These are phyloP conservation scores for Sutorius eximius DNA, from an alignment of 1,284 basidiomycete genomes.

Conservation along the genomic window DNA sequence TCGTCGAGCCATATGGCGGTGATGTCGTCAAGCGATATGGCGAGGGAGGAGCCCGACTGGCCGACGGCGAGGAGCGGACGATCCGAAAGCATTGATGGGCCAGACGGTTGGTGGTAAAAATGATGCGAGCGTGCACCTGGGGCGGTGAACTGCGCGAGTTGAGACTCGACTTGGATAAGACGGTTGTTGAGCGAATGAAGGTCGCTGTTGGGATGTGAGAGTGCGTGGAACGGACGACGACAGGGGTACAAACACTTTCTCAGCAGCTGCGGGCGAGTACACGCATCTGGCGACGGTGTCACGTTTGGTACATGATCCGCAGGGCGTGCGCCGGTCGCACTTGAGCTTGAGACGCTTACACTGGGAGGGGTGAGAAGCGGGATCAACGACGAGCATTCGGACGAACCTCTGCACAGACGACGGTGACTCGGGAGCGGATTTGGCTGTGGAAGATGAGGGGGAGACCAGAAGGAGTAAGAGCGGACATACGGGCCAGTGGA, in stretches of 20 bases:
- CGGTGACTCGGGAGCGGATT: conserved; percentile 76
- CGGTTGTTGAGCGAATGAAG: conserved; percentile 79
- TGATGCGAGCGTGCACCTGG: conserved; percentile 40
- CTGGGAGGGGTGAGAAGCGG: conserved; percentile 36
- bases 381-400: conserved; percentile 18
- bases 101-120: conserved; percentile 37
- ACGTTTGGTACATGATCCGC: conserved; percentile 73
- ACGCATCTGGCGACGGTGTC: conserved; percentile 70
- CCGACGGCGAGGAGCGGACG: conserved; percentile 40
- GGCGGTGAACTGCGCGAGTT: conserved; percentile 51
- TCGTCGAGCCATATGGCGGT: conserved; percentile 59
- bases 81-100: conserved; percentile 35
- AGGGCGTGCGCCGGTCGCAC: conserved; percentile 74
- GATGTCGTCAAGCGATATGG: conserved; percentile 57
- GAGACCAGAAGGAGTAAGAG: conserved; percentile 2
- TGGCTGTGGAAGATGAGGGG: conserved; percentile 46
- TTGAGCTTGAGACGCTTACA: conserved; percentile 82
- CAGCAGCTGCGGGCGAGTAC: conserved; percentile 76
- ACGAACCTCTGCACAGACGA: conserved; percentile 76
- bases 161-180: conserved; percentile 58
- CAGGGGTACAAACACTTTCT: conserved; percentile 65
- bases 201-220: conserved; percentile 46
- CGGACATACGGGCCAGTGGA: conserved; percentile 33
- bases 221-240: conserved; percentile 9
- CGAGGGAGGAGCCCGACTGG: conserved; percentile 49